Evolutionary conservation across 768 basidiomycete species (phyloP), one percentile per base, ranked within the genome.

Genomic region (Ephemerocybe angulata): DNA sequence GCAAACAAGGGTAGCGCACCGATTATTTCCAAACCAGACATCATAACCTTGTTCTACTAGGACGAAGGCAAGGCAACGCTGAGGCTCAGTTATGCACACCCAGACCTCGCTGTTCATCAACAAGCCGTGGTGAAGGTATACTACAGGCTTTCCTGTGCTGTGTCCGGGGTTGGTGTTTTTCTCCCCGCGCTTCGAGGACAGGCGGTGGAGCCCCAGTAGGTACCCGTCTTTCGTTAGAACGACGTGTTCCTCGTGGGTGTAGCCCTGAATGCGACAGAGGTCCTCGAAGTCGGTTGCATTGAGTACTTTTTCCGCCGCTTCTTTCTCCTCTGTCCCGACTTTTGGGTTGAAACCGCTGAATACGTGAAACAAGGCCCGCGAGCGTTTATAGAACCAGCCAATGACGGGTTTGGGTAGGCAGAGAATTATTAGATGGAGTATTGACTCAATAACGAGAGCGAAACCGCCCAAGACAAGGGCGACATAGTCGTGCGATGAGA

Each of bases 51-150:
- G 78, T 67, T 93, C 88, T 21, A 77, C 90, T 31, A 93, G 82
- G 38, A 87, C 84, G 61, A 93, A 91, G 0, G 91, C 87, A 33
- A 93, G 64, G 50, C 80, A 81, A 19, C 90, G 84, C 29, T 81
- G 75, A 17, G 81, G 74, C 43, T 81, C 74, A 0, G 90, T 93
- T 56, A 91, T 68, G 70, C 91, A 92, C 13, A 93, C 78, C 90
- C 90, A 82, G 12, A 91, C 79, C 66, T 93, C 91, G 61, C 85
- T 87, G 65, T 90, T 91, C 91, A 93, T 93, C 60, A 93, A 78
- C 28, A 93, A 76, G 6, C 90, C 91, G 62, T 93, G 91, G 62
- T 93, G 90, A 8, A 93, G 76, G 66, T 93, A 93, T 12, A 90
- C 89, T 6, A 90, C 88, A 2, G 90, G 90, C 59, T 89, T 90